A percentile compares a stretch with the other conserved stretches of the same genome.
Evolutionary conservation across 1,284 basidiomycete genomes (phyloP).

Genomic region (Ustilago vetiveriae): DNA sequence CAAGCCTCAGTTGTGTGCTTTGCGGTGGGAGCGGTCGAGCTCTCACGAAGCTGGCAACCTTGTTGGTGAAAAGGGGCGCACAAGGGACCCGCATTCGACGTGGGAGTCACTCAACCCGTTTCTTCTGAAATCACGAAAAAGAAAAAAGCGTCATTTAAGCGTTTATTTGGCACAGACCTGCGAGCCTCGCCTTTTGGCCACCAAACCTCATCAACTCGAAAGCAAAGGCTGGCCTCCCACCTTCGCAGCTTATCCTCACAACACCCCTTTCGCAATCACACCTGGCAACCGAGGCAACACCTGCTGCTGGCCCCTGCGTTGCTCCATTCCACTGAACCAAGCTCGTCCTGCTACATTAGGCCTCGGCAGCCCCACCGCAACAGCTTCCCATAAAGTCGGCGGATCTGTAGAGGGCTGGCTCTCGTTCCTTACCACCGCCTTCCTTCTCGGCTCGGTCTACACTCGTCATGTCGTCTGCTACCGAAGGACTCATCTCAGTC

Average conservation of each 20-base stretch:
- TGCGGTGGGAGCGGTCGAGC: no score
- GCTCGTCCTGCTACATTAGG: not conserved
- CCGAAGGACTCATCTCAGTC: conserved; percentile 41
- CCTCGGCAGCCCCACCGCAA: not conserved
- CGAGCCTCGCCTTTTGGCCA: no score
- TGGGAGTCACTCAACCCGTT: not conserved
- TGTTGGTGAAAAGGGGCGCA: no score
- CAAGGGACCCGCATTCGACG: no score
- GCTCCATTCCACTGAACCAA: not conserved
- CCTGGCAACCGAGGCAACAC: not conserved
- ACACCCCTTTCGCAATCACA: not conserved
- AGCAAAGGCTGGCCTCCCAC: no score
- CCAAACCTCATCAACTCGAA: no score
- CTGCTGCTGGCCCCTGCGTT: not conserved
- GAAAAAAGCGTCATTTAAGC: not conserved
- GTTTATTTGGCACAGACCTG: not conserved
- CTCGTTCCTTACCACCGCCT: not conserved
- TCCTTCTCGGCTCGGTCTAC: not conserved
- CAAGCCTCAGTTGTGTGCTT: no score
- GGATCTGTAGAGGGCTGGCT: not conserved
- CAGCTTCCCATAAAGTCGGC: conserved; percentile 7
- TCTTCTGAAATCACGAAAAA: not conserved
- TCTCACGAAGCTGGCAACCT: no score
- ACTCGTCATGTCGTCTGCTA: conserved; percentile 23
- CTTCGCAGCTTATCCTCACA: not conserved